A percentile compares a stretch with the other conserved stretches of the same genome.
These are phyloP conservation scores for Trifolium repens DNA, from an alignment of 306 rosid species.

Conservation along the genomic window DNA sequence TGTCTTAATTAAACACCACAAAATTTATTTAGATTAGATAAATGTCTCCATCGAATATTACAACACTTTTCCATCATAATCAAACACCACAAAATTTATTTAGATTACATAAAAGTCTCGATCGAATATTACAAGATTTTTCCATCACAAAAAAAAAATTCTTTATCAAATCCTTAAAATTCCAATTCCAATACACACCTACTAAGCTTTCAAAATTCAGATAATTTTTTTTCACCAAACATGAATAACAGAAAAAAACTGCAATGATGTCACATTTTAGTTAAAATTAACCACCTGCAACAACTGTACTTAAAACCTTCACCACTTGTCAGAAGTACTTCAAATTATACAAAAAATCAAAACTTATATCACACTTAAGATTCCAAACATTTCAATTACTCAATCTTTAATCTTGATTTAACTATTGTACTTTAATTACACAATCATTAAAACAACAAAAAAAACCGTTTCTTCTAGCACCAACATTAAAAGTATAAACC, in stretches of 20 bases:
- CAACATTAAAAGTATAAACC: not conserved
- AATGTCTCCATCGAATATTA: not conserved
- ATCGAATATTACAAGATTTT: not conserved
- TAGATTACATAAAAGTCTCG: not conserved
- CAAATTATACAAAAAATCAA: not conserved
- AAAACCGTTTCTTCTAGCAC: not conserved
- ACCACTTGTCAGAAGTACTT: conserved; percentile 7
- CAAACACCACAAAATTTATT: not conserved
- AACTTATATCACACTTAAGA: conserved; percentile 19
- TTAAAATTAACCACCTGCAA: conserved; percentile 49
- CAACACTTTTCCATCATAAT: not conserved
- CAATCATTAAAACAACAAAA: not conserved
- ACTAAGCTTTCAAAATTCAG: conserved; percentile 4
- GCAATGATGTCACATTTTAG: conserved; percentile 14
- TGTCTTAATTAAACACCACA: not conserved
- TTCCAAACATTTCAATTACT: conserved; percentile 30
- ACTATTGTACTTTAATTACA: conserved; percentile 22
- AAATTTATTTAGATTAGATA: not conserved
- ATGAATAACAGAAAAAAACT: not conserved
- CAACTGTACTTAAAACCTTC: conserved; percentile 1
- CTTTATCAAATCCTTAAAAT: no score
- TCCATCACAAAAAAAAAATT: not conserved
- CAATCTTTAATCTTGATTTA: conserved; percentile 18
- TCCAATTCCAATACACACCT: not conserved
- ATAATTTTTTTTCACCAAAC: conserved; percentile 16